Conservation (phyloP, 1,139 yeast species). For the Debaryomycetaceae sp. region DNA sequence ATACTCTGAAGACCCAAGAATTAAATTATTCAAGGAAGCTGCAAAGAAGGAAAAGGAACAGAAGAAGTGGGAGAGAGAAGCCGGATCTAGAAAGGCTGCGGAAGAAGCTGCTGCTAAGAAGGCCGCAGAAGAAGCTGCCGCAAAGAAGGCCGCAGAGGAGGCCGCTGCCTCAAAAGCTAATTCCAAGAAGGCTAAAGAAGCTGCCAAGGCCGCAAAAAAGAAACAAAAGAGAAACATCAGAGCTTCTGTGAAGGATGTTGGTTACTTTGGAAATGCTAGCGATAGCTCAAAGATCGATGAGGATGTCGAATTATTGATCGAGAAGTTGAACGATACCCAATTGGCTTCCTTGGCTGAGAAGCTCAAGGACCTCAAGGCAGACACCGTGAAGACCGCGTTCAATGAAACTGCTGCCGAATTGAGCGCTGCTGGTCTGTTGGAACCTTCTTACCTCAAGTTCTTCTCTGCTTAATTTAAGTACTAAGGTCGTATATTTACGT, state of each 20-base stretch:
- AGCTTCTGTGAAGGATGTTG: constrained; percentile 76
- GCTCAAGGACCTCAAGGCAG: constrained; percentile 51
- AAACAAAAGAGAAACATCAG: constrained; percentile 95
- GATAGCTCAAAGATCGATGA: constrained; percentile 67
- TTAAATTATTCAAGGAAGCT: constrained; percentile 85
- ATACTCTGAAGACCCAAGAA: constrained; percentile 88
- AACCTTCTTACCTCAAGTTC: constrained; percentile 35
- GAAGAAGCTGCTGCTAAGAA: constrained; percentile 77
- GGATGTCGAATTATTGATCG: constrained; percentile 77
- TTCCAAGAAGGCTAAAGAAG: constrained; percentile 91
- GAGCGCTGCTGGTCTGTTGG: constrained; percentile 27
- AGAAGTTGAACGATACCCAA: constrained; percentile 72
- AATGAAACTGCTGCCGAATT: constrained; percentile 46
- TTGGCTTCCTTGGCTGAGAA: constrained; percentile 68
- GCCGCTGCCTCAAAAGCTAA: constrained; percentile 65
- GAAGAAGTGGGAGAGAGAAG: constrained; percentile 97
- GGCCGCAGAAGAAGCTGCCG: constrained; percentile 80
- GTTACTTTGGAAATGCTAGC: constrained; percentile 76
- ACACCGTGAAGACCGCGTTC: constrained; percentile 50
- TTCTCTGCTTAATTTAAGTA: constrained; percentile 13
- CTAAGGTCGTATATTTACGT: neutral
- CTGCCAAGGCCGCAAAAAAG: constrained; percentile 95
- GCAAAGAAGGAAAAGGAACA: constrained; percentile 95
- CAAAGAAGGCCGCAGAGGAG: constrained; percentile 73
- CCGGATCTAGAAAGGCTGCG: constrained; percentile 95